Evolutionary conservation across 805 yeast genomes (phyloP), one percentile per base, ranked within the genome.

Genomic region (Starmerella etchellsii): DNA sequence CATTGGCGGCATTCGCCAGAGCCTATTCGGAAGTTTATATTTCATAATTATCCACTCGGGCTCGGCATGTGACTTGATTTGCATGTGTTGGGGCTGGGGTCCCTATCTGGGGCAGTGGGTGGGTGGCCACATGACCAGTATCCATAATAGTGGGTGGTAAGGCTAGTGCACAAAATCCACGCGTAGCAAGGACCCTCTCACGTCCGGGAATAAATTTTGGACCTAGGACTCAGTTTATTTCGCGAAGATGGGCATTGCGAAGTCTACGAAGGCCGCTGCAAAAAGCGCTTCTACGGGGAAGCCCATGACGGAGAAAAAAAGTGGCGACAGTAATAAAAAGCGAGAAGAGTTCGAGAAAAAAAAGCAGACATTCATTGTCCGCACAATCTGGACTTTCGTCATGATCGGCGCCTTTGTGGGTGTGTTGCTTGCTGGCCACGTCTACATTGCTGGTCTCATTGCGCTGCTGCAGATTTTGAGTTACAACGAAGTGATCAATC

Each of bases 361-460:
- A 64, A 78, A 77, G 51, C 87, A 78, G 62, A 80, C 87, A 32
- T 85, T 91, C 55, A 58, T 85, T 35, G 82, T 85, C 21, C 74
- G 98, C 51, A 78, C 97, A 3, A 67, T 81, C 36, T 91, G 97
- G 97, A 81, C 96, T 0, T 61, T 91, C 53, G 84, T 91, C 15
- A 87, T 91, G 96, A 78, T 91, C 45, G 61, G 67, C 15, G 75
- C 74, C 5, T 80, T 85, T 60, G 74, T 83, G 46, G 62, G 70
- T 29, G 68, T 81, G 21, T 64, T 87, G 36, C 76, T 81, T 23
- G 73, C 87, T 9, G 98, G 98, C 31, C 97, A 87, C 57, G 64
- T 81, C 40, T 76, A 85, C 68, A 72, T 85, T 39, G 81, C 87
- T 43, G 59, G 72, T 5, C 65, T 82, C 43, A 84, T 88, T 36